These are phyloP conservation scores for Phytophthora pinifolia DNA, from an alignment of 352 stramenopile species.

Conservation along the genomic window DNA sequence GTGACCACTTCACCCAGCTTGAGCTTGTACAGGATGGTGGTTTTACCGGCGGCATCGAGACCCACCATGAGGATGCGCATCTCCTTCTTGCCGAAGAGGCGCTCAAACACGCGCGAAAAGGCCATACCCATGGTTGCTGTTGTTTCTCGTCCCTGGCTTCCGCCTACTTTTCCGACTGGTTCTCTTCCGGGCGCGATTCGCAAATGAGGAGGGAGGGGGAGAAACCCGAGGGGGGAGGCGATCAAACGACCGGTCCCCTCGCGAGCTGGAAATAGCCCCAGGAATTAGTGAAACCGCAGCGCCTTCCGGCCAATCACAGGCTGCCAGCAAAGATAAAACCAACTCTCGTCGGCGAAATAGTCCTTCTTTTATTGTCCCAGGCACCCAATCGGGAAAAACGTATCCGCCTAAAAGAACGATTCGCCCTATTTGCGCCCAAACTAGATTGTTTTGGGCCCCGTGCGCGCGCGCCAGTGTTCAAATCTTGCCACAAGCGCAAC, in stretches of 20 bases:
- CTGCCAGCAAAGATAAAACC: constrained; percentile 46
- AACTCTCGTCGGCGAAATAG: not conserved
- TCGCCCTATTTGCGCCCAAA: too few relatives aligned
- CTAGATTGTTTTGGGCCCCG: too few relatives aligned
- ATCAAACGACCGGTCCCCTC: constrained; percentile 24
- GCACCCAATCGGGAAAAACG: too few relatives aligned
- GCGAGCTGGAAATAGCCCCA: constrained; percentile 23
- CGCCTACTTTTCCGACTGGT: constrained; percentile 14
- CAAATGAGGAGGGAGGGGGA: constrained; percentile 45
- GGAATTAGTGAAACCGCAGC: constrained; percentile 28
- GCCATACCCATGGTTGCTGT: constrained; percentile 96
- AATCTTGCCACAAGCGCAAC: too few relatives aligned
- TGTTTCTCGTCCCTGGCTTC: constrained; percentile 12
- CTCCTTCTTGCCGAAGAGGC: constrained; percentile 99
- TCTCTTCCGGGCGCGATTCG: constrained; percentile 46
- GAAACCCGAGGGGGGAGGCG: constrained; percentile 21
- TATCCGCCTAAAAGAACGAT: too few relatives aligned
- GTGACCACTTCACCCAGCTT: constrained; percentile 95
- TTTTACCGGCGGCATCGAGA: constrained; percentile 99
- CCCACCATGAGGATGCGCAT: constrained; percentile 99
- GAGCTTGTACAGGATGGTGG: constrained; percentile 98
- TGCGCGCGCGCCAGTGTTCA: too few relatives aligned
- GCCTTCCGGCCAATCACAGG: constrained; percentile 37
- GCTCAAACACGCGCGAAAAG: constrained; percentile 97
- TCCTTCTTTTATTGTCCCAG: too few relatives aligned